These are phyloP conservation scores for Talaromyces atroroseus DNA, from an alignment of 2,329 filamentous ascomycete genomes.

Conservation along the genomic window DNA sequence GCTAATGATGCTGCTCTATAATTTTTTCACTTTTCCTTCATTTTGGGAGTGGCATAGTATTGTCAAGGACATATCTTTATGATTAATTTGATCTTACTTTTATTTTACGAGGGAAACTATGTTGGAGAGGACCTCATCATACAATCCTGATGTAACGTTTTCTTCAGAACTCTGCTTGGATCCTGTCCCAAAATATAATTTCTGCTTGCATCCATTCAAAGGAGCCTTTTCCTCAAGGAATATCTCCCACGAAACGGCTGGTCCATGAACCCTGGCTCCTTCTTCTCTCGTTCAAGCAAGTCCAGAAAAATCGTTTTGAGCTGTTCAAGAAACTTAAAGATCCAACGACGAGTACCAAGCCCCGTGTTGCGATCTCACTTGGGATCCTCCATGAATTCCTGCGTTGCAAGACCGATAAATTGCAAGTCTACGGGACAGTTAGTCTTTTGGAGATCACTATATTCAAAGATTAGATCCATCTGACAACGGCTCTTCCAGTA, in stretches of 20 bases:
- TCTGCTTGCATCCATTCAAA: too few relatives aligned
- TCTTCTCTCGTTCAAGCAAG: conserved; percentile 4
- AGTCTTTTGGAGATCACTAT: background rate
- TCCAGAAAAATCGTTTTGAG: conserved; percentile 5
- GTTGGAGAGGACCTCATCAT: too few relatives aligned
- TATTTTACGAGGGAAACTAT: too few relatives aligned
- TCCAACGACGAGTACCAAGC: conserved; percentile 11
- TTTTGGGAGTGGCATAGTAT: too few relatives aligned
- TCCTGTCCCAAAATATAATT: too few relatives aligned
- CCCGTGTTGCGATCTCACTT: conserved; percentile 1
- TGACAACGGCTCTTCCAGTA: conserved; percentile 4
- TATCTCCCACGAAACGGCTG: background rate
- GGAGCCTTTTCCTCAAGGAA: background rate
- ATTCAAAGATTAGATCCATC: too few relatives aligned
- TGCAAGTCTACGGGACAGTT: conserved; percentile 13
- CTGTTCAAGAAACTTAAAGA: conserved; percentile 4
- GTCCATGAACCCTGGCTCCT: background rate
- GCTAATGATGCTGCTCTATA: background rate
- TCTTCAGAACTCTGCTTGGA: too few relatives aligned
- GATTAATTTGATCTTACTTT: too few relatives aligned
- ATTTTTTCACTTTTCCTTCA: background rate
- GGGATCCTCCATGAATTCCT: conserved; percentile 11
- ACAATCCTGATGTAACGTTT: too few relatives aligned
- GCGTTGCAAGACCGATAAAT: conserved; percentile 11
- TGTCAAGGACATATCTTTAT: too few relatives aligned